Evolutionary conservation across 768 basidiomycete species (phyloP).

Genomic region (Sporobolomyces phaffii): DNA sequence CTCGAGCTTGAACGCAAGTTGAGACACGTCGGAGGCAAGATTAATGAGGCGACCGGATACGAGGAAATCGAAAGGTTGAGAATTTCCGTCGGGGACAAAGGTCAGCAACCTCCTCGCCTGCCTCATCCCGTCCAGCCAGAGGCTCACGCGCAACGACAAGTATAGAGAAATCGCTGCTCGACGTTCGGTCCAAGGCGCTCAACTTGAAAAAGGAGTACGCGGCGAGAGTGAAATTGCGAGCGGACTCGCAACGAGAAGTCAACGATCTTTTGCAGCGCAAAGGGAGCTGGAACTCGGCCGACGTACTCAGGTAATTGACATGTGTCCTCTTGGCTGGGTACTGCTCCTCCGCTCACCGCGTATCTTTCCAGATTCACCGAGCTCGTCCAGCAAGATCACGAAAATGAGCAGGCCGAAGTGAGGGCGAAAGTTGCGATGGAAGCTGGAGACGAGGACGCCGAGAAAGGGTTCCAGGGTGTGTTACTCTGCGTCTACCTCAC

Average conservation of each 20-base stretch:
- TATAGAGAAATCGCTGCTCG: slow-evolving; percentile 69
- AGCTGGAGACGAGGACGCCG: slow-evolving; percentile 70
- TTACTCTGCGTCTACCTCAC: not conserved
- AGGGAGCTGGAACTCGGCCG: slow-evolving; percentile 80
- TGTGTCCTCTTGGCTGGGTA: too few relatives aligned
- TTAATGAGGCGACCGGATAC: slow-evolving; percentile 88
- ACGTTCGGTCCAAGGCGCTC: slow-evolving; percentile 61
- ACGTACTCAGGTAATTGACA: slow-evolving; percentile 55
- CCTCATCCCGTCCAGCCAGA: too few relatives aligned
- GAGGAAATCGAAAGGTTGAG: slow-evolving; percentile 80
- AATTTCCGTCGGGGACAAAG: slow-evolving; percentile 68
- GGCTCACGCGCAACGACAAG: not conserved
- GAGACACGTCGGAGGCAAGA: slow-evolving; percentile 65
- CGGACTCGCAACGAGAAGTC: slow-evolving; percentile 85
- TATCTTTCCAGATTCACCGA: slow-evolving; percentile 74
- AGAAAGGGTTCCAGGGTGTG: slow-evolving; percentile 63
- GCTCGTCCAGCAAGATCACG: slow-evolving; percentile 83
- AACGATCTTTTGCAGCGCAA: slow-evolving; percentile 93
- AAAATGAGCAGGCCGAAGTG: slow-evolving; percentile 70
- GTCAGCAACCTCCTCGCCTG: slow-evolving; percentile 50
- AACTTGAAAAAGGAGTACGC: slow-evolving; percentile 71
- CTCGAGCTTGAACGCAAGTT: slow-evolving; percentile 50
- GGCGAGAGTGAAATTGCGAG: slow-evolving; percentile 68
- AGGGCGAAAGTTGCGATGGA: slow-evolving; percentile 63
- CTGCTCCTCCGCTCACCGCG: too few relatives aligned